Conservation (phyloP, 2,329 filamentous ascomycete species). For the Colletotrichum echinochloae region DNA sequence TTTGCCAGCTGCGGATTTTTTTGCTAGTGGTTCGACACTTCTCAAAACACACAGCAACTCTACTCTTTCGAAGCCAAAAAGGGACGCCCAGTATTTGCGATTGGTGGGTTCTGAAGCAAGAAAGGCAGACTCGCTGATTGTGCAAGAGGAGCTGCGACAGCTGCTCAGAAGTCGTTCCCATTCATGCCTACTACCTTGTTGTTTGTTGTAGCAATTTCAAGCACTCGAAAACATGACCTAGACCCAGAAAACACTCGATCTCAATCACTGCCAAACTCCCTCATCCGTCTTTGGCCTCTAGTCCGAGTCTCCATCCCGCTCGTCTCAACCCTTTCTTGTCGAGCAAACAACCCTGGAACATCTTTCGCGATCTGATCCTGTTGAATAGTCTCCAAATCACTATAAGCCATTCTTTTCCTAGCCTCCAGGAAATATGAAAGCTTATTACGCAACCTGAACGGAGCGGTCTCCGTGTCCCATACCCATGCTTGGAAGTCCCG, state of each 20-base stretch:
- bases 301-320: not conserved
- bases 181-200: no score
- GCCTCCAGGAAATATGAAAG: constrained; percentile 39
- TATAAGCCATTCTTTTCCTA: constrained; percentile 39
- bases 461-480: constrained; percentile 32
- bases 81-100: not conserved
- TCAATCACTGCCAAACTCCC: not conserved
- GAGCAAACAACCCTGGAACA: constrained; percentile 31
- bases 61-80: no score
- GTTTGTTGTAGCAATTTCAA: no score
- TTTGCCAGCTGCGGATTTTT: not conserved
- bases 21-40: not conserved
- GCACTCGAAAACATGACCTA: no score
- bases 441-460: constrained; percentile 40
- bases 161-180: not conserved
- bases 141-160: not conserved
- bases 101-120: not conserved
- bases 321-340: not conserved
- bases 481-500: constrained; percentile 33
- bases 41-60: not conserved
- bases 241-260: not conserved
- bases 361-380: constrained; percentile 38
- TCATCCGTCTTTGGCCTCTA: not conserved
- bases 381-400: constrained; percentile 39
- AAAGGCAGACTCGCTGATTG: not conserved